Evolutionary conservation across 2,329 filamentous ascomycete genomes (phyloP), one percentile per base, ranked within the genome.

Genomic region (Coniochaeta pulveracea): DNA sequence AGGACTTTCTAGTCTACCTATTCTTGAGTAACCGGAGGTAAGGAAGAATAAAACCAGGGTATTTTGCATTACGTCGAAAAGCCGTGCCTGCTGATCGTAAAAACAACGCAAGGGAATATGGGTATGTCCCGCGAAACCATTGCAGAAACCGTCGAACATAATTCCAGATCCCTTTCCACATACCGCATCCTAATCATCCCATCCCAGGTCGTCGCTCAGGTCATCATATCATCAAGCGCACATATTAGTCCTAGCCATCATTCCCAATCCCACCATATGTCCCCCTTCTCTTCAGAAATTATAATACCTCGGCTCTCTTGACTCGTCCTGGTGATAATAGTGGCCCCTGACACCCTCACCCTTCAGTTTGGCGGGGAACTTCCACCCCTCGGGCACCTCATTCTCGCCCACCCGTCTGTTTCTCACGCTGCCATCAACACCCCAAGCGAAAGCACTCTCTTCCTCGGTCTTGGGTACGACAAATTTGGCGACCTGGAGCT

Each of bases 401-500:
- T 72, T 63, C 58, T 96, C 91, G 3, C 69, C 56, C 5, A 88
- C 63, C 19, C 64, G 60, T 16, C 52, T 56, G 37, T 75, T 61
- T 15, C 82, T 66, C 42, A 76, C 62, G 37, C 83, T 68, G 5
- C 52, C 49, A 3, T 59, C 48, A 23, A 61, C 48, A 0, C 50
- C 50, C 40, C 63, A 60, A 1, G 66, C 47, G 33, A 50, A 46
- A 15, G 44, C 52, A 34, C 66, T 64, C 37, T 79, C 73, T 11
- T 72, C 70, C 30, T 77, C 69, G 1, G 70, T 68, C 47, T 76
- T 66, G 3, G 85, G 88, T 27, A 98, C 73, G 21, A 88, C 73
- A 57, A 98, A 96, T 57, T 96, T 96, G 46, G 85, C 91, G 19
- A 93, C 83, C 66, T 98, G 91, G 35, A 98, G 67, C 60, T 98